These are phyloP conservation scores for Aureobasidium pullulans DNA, from an alignment of 2,329 filamentous ascomycete genomes.

Conservation along the genomic window DNA sequence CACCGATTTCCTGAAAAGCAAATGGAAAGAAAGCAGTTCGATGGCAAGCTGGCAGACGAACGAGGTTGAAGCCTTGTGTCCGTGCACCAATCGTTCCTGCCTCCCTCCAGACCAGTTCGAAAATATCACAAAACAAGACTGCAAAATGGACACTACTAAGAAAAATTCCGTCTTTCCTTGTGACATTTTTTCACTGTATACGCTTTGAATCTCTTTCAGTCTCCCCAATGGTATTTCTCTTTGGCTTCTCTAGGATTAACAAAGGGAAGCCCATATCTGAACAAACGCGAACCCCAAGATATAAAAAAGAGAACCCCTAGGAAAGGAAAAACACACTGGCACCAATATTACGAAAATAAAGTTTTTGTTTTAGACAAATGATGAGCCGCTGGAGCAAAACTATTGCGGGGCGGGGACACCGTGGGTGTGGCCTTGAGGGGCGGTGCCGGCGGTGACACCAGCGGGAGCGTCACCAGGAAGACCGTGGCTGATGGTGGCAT, in stretches of 20 bases:
- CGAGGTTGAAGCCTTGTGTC: not conserved
- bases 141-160: not conserved
- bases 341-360: not conserved
- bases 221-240: not conserved
- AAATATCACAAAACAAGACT: not conserved
- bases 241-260: not conserved
- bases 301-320: not conserved
- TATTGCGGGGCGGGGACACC: slow-evolving; percentile 11
- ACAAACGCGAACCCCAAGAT: not conserved
- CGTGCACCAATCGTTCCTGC: not conserved
- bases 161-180: not conserved
- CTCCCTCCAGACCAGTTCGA: not conserved
- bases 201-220: not conserved
- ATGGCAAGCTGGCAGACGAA: not conserved
- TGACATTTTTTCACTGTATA: not conserved
- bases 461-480: not conserved
- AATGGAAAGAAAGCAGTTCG: not conserved
- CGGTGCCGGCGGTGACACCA: slow-evolving; percentile 1
- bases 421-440: slow-evolving; percentile 5
- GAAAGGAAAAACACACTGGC: not conserved
- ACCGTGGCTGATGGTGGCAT: slow-evolving; percentile 14
- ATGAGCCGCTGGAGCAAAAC: no score
- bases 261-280: not conserved
- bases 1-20: no score
- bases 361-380: not conserved